Conservation (phyloP, 257 asterid genomes). For the Petunia axillaris region DNA sequence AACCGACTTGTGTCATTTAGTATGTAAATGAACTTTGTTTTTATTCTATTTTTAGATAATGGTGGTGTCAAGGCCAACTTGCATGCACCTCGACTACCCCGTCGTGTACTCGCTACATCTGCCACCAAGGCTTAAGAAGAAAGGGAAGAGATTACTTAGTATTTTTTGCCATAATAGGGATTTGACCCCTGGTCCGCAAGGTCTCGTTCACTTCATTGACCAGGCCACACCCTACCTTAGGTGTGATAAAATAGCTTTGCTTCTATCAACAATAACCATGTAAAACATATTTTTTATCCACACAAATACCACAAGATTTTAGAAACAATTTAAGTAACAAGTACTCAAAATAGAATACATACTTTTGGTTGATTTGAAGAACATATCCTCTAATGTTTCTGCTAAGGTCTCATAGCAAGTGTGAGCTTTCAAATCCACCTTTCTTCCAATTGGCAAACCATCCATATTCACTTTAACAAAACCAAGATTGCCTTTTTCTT, state of each 20-base stretch:
- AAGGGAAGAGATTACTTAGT: too few species aligned
- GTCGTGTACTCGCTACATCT: too few species aligned
- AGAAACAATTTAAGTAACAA: background rate
- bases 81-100: too few species aligned
- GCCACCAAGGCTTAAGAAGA: too few species aligned
- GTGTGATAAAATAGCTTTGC: too few species aligned
- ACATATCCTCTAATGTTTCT: constrained; percentile 69
- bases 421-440: constrained; percentile 78
- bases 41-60: too few species aligned
- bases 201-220: too few species aligned
- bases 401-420: constrained; percentile 63
- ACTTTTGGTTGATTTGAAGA: constrained; percentile 51
- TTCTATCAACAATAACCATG: background rate
- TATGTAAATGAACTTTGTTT: background rate
- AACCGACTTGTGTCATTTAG: background rate
- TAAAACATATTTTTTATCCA: background rate
- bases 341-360: constrained; percentile 33
- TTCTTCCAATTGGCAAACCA: constrained; percentile 82
- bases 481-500: constrained; percentile 58
- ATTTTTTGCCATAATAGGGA: too few species aligned
- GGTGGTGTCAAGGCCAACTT: too few species aligned
- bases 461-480: constrained; percentile 86
- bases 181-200: too few species aligned
- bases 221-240: too few species aligned
- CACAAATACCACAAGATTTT: background rate